Conservation (phyloP, 768 basidiomycete genomes). For the Termitomyces sp. region DNA sequence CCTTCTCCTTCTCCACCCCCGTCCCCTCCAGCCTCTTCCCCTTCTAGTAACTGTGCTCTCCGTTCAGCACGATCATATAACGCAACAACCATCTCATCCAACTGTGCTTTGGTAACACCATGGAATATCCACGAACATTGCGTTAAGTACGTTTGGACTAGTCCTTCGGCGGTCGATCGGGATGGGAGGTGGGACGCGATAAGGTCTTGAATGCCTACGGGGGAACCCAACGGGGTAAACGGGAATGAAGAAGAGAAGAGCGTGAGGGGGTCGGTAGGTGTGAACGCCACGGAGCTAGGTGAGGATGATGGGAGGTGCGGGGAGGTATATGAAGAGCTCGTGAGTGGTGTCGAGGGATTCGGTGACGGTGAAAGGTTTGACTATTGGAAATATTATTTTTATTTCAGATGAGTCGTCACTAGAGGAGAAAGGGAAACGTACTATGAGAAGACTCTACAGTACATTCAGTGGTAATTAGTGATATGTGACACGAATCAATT, state of each 20-base stretch:
- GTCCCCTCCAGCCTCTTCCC: not conserved
- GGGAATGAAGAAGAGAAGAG: conserved; percentile 61
- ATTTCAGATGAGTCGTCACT: not conserved
- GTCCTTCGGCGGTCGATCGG: conserved; percentile 40
- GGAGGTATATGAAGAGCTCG: conserved; percentile 16
- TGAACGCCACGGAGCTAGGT: conserved; percentile 14
- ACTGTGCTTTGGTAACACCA: conserved; percentile 39
- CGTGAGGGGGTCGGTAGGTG: conserved; percentile 23
- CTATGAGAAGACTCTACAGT: conserved; percentile 18
- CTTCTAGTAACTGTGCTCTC: not conserved
- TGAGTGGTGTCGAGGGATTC: conserved; percentile 20
- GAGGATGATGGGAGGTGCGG: conserved; percentile 10
- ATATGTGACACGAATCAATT: not conserved
- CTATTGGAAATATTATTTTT: not conserved
- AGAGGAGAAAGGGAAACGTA: not conserved
- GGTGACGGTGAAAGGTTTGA: conserved; percentile 9
- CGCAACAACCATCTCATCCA: conserved; percentile 35
- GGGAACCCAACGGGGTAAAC: conserved; percentile 53
- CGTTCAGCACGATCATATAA: conserved; percentile 26
- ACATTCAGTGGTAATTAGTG: not conserved
- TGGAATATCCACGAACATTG: conserved; percentile 51
- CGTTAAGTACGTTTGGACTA: conserved; percentile 40
- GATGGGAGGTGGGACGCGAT: conserved; percentile 51
- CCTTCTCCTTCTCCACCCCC: conserved; percentile 20
- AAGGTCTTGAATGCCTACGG: conserved; percentile 39